A percentile compares a stretch with the other conserved stretches of the same genome.
These are phyloP conservation scores for Neopestalotiopsis rosae DNA, from an alignment of 2,329 filamentous ascomycete genomes.

Conservation along the genomic window DNA sequence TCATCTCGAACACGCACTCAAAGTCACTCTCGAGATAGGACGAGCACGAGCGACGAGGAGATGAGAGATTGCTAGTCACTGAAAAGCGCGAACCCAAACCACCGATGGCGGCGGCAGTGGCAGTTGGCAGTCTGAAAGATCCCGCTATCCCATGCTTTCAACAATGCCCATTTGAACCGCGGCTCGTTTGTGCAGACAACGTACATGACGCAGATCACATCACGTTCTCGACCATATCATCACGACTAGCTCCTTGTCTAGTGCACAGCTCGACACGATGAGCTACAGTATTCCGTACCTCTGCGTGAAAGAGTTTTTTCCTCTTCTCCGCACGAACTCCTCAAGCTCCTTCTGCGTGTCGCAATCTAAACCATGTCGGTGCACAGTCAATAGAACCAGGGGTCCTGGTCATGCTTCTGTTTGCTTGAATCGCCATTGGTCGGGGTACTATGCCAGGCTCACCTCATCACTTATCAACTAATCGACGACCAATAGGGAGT, in stretches of 20 bases:
- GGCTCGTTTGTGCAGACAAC: not conserved
- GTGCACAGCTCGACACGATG: not conserved
- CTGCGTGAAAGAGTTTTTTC: not conserved
- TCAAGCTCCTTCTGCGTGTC: not conserved
- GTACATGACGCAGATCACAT: slow-evolving; percentile 8
- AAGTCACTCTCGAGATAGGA: slow-evolving; percentile 18
- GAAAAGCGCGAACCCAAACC: not conserved
- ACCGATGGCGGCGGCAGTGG: not conserved
- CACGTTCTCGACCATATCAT: slow-evolving; percentile 2
- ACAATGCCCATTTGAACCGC: not conserved
- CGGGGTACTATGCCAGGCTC: not conserved
- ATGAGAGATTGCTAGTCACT: slow-evolving; percentile 11
- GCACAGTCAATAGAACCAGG: slow-evolving; percentile 2
- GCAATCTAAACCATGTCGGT: slow-evolving; percentile 6
- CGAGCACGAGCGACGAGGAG: slow-evolving; percentile 23
- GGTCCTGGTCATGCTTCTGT: slow-evolving; percentile 9
- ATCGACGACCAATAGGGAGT: not conserved
- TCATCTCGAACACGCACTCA: slow-evolving; percentile 30
- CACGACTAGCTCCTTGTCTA: not conserved
- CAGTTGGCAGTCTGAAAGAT: not conserved
- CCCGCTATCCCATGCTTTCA: not conserved
- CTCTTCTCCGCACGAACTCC: slow-evolving; percentile 4
- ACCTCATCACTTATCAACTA: slow-evolving; percentile 6
- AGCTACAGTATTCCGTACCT: not conserved
- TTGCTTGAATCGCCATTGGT: slow-evolving; percentile 13